phyloP scores from a whole-genome alignment of 2,329 filamentous ascomycete genomes.

The Didymella arachidicola region DNA sequence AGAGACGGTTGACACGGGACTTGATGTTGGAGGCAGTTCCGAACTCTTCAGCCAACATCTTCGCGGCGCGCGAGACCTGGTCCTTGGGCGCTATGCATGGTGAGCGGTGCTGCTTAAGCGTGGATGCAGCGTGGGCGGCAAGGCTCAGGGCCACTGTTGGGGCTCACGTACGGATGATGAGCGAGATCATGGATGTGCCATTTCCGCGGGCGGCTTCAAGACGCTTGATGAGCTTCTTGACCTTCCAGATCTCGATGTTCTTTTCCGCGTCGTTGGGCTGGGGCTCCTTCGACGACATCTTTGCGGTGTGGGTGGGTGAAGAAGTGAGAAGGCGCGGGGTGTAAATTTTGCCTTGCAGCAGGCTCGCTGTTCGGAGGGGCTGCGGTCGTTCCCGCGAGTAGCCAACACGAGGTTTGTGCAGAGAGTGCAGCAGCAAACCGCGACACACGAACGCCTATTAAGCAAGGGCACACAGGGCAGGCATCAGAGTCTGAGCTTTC shows the following conservation, averaged over 20 bases:
- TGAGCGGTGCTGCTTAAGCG: constrained; percentile 28
- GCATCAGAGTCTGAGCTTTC: neutral
- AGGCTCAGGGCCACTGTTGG: constrained; percentile 3
- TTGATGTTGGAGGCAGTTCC: constrained; percentile 99
- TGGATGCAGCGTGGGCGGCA: constrained; percentile 5
- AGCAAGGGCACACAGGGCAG: neutral
- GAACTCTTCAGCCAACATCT: constrained; percentile 99
- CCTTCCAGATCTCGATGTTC: constrained; percentile 95
- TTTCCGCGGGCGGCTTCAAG: constrained; percentile 97
- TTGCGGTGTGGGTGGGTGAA: constrained; percentile 31
- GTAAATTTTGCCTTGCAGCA: constrained; percentile 15
- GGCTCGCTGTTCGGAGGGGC: constrained; percentile 9
- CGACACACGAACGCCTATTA: neutral
- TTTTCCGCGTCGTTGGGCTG: constrained; percentile 96
- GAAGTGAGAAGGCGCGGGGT: constrained; percentile 25
- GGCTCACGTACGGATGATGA: constrained; percentile 85
- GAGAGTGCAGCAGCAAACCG: constrained; percentile 1
- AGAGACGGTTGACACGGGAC: constrained; percentile 98
- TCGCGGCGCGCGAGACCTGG: constrained; percentile 92
- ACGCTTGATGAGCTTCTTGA: constrained; percentile 99
- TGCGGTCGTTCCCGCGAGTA: constrained; percentile 7
- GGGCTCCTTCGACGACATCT: constrained; percentile 49
- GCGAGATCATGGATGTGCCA: constrained; percentile 99
- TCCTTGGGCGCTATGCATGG: constrained; percentile 83
- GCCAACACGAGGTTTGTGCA: constrained; percentile 6